Conservation (phyloP, 768 basidiomycete genomes). For the Boletus rufocinnamomeus region DNA sequence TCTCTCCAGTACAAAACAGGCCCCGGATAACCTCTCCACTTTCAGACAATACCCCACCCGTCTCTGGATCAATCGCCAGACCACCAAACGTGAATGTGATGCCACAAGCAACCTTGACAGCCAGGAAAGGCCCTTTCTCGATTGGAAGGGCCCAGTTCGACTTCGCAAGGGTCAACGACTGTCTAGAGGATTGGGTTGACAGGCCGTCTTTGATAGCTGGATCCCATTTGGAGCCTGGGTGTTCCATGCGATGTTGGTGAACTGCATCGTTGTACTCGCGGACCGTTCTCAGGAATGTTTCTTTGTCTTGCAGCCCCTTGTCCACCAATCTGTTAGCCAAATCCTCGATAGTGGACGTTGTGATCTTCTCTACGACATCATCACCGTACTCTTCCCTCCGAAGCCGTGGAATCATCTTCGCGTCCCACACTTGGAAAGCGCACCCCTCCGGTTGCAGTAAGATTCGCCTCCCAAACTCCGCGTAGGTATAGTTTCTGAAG, state of each 20-base stretch:
- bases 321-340: conserved; percentile 49
- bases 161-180: conserved; percentile 49
- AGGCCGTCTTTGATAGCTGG: conserved; percentile 65
- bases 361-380: conserved; percentile 56
- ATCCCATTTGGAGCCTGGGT: conserved; percentile 49
- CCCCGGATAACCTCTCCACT: conserved; percentile 48
- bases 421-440: conserved; percentile 70
- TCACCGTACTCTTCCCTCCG: conserved; percentile 69
- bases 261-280: conserved; percentile 54
- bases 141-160: conserved; percentile 69
- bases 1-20: conserved; percentile 67
- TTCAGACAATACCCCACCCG: conserved; percentile 50
- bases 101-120: conserved; percentile 68
- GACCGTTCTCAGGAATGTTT: conserved; percentile 48
- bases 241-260: conserved; percentile 36
- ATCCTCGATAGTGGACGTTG: conserved; percentile 47
- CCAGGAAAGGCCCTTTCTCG: conserved; percentile 55
- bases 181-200: conserved; percentile 47
- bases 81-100: conserved; percentile 78
- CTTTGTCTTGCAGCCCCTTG: conserved; percentile 48
- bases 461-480: conserved; percentile 64
- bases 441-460: conserved; percentile 56
- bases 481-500: conserved; percentile 73
- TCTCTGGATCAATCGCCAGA: conserved; percentile 56
- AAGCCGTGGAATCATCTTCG: conserved; percentile 43